Evolutionary conservation across 2,329 filamentous ascomycete species (phyloP).

Genomic region (Fusarium praegraminearum): DNA sequence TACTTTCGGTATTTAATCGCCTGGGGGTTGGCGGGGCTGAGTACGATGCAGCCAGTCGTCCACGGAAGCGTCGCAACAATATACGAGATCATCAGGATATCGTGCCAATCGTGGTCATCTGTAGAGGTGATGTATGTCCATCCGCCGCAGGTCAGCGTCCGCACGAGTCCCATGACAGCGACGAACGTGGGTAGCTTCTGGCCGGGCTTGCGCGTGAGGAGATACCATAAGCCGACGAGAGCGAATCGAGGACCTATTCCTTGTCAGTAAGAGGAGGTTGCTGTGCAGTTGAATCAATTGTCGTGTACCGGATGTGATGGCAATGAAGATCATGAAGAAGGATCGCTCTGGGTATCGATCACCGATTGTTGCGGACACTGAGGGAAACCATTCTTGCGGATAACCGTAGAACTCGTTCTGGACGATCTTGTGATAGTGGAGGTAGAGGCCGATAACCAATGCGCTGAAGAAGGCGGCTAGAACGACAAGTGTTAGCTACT

Average conservation of each 20-base stretch:
- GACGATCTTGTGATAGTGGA: slow-evolving; percentile 98
- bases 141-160: slow-evolving; percentile 93
- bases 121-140: slow-evolving; percentile 99
- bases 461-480: slow-evolving; percentile 87
- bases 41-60: slow-evolving; percentile 88
- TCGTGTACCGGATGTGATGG: slow-evolving; percentile 83
- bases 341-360: slow-evolving; percentile 97
- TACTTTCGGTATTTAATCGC: slow-evolving; percentile 92
- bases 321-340: slow-evolving; percentile 97
- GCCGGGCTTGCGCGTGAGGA: slow-evolving; percentile 83
- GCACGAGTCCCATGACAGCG: slow-evolving; percentile 81
- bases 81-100: slow-evolving; percentile 99
- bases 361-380: slow-evolving; percentile 95
- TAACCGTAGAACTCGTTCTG: slow-evolving; percentile 97
- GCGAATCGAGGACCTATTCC: slow-evolving; percentile 84
- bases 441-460: slow-evolving; percentile 79
- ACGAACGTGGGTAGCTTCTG: slow-evolving; percentile 84
- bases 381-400: slow-evolving; percentile 96
- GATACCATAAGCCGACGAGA: slow-evolving; percentile 91
- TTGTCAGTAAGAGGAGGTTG: slow-evolving; percentile 30
- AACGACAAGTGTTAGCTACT: slow-evolving; percentile 39
- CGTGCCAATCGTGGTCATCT: slow-evolving; percentile 98
- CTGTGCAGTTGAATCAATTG: not conserved
- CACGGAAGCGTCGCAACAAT: slow-evolving; percentile 93
- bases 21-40: slow-evolving; percentile 85